Base-by-base conservation (phyloP, 2,329 filamentous ascomycete genomes). In the Septoria petroselini region DNA sequence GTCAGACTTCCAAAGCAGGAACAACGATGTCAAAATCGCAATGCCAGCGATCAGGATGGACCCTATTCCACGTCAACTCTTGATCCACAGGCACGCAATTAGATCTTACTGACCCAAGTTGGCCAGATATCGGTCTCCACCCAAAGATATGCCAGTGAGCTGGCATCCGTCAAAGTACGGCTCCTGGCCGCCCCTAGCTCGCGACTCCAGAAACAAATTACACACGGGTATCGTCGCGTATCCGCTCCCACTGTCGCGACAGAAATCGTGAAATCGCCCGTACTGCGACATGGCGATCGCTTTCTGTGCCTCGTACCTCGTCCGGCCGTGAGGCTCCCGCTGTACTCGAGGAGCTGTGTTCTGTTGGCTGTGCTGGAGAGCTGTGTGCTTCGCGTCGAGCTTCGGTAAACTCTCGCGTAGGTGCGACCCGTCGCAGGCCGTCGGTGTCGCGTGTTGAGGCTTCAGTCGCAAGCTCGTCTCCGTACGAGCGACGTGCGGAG, bases 41-140 rank as follows among this genome's bases (percentile, higher is more conserved):
- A 95, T 68, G 55, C 78, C 88, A 55, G 82, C 86, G 33, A 97
- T 69, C 38, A 98, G 60, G 66, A 98, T 95, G 6, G 91, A 94
- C n/a, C 93, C 86, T 89, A 60, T 47, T 74, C 50, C 74, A 62
- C 48, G 48, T 49, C 38, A 48, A 33, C 50, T 17, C 14, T 41
- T 48, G 47, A 53, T 41, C 29, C 14, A 17, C 35, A 42, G 21
- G 7, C 29, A 18, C 27, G 17, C 46, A 46, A 17, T 43, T 39
- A 25, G 17, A 8, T 4, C 35, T 12, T 8, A 74, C 81, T 62
- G 71, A 88, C 86, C 93, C 59, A 98, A 68, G 66, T 98, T 98
- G 29, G 84, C 86, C 31, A 98, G 73, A 62, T 86, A 72, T 57
- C 79, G 75, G 18, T 52, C 81, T 61, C 76, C 76, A 58, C 82